Percentiles rank a stretch among this genome's conserved stretches.
phyloP scores from a whole-genome alignment of 768 basidiomycete species.

The Lentinula raphanica region DNA sequence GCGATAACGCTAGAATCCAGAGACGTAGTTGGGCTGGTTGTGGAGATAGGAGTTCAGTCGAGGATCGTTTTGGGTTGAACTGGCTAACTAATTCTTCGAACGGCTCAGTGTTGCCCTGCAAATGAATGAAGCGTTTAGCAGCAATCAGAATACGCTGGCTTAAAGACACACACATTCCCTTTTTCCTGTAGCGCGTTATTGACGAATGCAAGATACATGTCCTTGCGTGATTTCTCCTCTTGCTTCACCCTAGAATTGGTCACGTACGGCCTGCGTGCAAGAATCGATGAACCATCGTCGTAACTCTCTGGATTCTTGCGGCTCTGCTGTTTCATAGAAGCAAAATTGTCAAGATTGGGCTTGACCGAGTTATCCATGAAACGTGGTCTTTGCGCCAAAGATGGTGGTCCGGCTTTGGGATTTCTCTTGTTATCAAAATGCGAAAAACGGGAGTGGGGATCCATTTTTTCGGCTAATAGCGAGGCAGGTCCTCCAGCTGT shows the following conservation, averaged over 20 bases:
- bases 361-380: slow-evolving; percentile 38
- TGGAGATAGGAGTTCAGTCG: slow-evolving; percentile 28
- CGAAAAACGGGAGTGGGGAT: slow-evolving; percentile 69
- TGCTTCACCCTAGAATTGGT: slow-evolving; percentile 77
- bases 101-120: slow-evolving; percentile 64
- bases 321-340: slow-evolving; percentile 12
- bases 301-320: slow-evolving; percentile 8
- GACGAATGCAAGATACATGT: slow-evolving; percentile 82
- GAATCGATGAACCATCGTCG: slow-evolving; percentile 19
- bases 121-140: slow-evolving; percentile 9
- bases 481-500: not conserved
- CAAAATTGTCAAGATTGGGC: slow-evolving; percentile 37
- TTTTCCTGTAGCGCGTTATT: slow-evolving; percentile 78
- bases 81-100: slow-evolving; percentile 90
- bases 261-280: slow-evolving; percentile 55
- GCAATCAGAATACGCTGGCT: slow-evolving; percentile 3
- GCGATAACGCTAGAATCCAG: slow-evolving; percentile 84
- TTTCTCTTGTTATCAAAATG: slow-evolving; percentile 66
- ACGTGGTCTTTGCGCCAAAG: slow-evolving; percentile 33
- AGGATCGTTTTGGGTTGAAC: slow-evolving; percentile 53
- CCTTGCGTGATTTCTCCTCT: slow-evolving; percentile 70
- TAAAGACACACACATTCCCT: slow-evolving; percentile 45
- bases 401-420: slow-evolving; percentile 61
- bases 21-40: slow-evolving; percentile 58
- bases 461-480: slow-evolving; percentile 39